phyloP scores from a whole-genome alignment of 2,329 filamentous ascomycete genomes.

The Clonostachys solani region DNA sequence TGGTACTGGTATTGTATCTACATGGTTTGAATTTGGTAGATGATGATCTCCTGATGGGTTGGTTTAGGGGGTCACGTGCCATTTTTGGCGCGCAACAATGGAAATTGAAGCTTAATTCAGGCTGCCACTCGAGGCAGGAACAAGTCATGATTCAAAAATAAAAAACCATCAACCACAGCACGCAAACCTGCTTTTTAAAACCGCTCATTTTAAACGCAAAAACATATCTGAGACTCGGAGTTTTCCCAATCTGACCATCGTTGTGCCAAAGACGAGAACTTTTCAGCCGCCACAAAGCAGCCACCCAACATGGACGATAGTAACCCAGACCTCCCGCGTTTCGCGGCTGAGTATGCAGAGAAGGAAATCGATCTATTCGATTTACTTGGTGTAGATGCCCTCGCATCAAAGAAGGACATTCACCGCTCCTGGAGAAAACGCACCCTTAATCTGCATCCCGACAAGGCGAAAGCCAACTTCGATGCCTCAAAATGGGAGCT shows the following conservation, averaged over 20 bases:
- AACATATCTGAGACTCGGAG: no score
- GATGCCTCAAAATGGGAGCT: conserved; percentile 81
- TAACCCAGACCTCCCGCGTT: conserved; percentile 41
- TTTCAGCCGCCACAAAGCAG: not conserved
- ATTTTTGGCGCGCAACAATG: no score
- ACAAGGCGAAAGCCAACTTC: conserved; percentile 75
- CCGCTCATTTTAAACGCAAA: no score
- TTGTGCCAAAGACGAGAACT: not conserved
- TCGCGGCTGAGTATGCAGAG: conserved; percentile 55
- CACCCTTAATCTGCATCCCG: conserved; percentile 88
- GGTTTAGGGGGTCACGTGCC: no score
- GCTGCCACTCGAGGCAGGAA: no score
- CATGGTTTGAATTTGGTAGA: no score
- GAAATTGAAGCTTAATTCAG: no score
- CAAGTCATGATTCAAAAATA: no score
- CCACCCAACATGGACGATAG: conserved; percentile 23
- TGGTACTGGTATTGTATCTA: no score
- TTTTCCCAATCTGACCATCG: not conserved
- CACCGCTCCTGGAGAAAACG: conserved; percentile 80
- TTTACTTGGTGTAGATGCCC: conserved; percentile 63
- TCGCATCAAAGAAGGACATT: conserved; percentile 67
- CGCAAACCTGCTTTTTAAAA: no score
- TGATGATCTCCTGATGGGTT: no score
- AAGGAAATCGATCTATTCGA: conserved; percentile 73
- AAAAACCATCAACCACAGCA: no score